Evolutionary conservation across 768 basidiomycete genomes (phyloP).

Genomic region (Gyrodon lividus): DNA sequence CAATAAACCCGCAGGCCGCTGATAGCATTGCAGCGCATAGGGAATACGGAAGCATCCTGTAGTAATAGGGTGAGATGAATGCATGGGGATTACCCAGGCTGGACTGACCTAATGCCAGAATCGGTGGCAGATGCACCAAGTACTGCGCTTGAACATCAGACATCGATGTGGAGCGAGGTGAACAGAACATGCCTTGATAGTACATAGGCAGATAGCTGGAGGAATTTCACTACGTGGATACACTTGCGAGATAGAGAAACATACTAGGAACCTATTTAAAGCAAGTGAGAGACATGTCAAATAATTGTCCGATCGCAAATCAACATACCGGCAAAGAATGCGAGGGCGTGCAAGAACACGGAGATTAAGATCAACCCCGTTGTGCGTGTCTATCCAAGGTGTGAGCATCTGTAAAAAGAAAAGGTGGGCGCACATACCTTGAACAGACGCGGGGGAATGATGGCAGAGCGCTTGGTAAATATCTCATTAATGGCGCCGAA

Average conservation of each 20-base stretch:
- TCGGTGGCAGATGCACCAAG: constrained; percentile 37
- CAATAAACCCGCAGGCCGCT: constrained; percentile 22
- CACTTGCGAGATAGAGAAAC: background rate
- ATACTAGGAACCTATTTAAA: constrained; percentile 26
- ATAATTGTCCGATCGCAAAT: background rate
- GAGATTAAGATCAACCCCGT: constrained; percentile 32
- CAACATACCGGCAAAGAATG: constrained; percentile 33
- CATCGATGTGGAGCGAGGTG: background rate
- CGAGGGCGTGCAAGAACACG: constrained; percentile 34
- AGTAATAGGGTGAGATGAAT: background rate
- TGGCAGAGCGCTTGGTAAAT: constrained; percentile 33
- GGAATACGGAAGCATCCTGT: constrained; percentile 37
- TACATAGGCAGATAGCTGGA: constrained; percentile 40
- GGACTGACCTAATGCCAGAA: constrained; percentile 30
- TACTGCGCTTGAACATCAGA: constrained; percentile 13
- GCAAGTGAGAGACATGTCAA: background rate
- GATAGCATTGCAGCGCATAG: constrained; percentile 23
- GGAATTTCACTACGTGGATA: constrained; percentile 4
- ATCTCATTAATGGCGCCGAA: constrained; percentile 34
- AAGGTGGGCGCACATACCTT: constrained; percentile 17
- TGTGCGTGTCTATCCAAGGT: constrained; percentile 34
- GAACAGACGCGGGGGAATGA: constrained; percentile 41
- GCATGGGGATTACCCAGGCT: no score
- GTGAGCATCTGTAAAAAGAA: background rate
- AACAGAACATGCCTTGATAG: constrained; percentile 31